Evolutionary conservation across 306 rosid genomes (phyloP).

Genomic region (Canavalia gladiata): DNA sequence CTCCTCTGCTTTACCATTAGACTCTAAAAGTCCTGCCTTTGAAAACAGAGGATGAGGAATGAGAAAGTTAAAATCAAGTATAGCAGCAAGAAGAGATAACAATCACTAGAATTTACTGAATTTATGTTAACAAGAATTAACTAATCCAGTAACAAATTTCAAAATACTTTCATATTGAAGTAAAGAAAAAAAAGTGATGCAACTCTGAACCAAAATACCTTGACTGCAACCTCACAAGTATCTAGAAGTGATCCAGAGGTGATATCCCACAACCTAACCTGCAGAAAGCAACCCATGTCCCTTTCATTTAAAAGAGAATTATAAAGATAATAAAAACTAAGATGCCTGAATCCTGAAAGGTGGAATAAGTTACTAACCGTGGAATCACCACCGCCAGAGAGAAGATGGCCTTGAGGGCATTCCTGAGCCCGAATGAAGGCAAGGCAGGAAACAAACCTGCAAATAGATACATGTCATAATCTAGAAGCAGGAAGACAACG

Average conservation of each 20-base stretch:
- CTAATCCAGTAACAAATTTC: conserved; percentile 16
- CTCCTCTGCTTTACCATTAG: conserved; percentile 65
- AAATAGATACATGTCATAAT: conserved; percentile 39
- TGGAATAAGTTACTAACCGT: conserved; percentile 65
- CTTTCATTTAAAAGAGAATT: conserved; percentile 33
- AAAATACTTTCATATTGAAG: neutral
- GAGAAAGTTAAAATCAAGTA: conserved; percentile 48
- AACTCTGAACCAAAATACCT: conserved; percentile 62
- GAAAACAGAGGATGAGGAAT: conserved; percentile 49
- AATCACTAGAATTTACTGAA: conserved; percentile 32
- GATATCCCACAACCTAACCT: conserved; percentile 92
- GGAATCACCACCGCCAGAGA: conserved; percentile 96
- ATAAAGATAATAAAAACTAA: conserved; percentile 25
- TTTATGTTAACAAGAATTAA: conserved; percentile 26
- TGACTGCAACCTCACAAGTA: conserved; percentile 74
- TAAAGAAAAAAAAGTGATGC: neutral
- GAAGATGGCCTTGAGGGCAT: conserved; percentile 68
- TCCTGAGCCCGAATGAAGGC: conserved; percentile 70
- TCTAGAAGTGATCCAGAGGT: conserved; percentile 78
- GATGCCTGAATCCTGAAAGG: conserved; percentile 32
- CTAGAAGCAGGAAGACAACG: conserved; percentile 17
- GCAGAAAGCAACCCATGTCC: conserved; percentile 44
- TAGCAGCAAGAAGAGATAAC: conserved; percentile 7
- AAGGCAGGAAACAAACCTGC: conserved; percentile 87
- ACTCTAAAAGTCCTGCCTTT: conserved; percentile 89